Evolutionary conservation across 2,329 filamentous ascomycete genomes (phyloP).

Genomic region (Calonectria hongkongensis): DNA sequence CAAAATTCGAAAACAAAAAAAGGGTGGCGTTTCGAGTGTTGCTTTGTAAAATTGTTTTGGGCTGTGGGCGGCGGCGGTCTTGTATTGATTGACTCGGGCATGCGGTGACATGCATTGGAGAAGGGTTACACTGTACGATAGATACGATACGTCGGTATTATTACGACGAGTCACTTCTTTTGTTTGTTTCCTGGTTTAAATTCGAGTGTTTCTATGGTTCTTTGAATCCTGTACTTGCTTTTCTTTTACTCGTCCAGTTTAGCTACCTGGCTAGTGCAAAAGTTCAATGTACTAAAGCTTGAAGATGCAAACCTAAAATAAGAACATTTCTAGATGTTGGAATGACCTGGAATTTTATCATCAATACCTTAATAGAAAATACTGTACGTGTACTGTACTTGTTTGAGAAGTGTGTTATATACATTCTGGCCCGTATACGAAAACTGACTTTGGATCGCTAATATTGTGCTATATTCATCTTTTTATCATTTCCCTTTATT

Average conservation of each 20-base stretch:
- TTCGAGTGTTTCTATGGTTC: background rate
- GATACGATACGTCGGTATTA: constrained; percentile 33
- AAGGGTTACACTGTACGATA: constrained; percentile 42
- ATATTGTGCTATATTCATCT: background rate
- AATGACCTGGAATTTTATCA: too few species aligned
- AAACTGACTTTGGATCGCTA: background rate
- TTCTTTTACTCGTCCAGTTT: too few species aligned
- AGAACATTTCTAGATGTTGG: too few species aligned
- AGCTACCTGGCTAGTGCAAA: too few species aligned
- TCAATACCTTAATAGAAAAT: too few species aligned
- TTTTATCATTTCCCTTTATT: background rate
- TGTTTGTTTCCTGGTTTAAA: too few species aligned
- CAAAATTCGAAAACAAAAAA: constrained; percentile 45
- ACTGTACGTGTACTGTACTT: too few species aligned
- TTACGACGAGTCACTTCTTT: constrained; percentile 7
- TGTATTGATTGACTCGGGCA: constrained; percentile 28
- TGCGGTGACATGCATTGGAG: constrained; percentile 33
- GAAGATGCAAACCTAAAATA: too few species aligned
- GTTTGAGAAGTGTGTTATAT: background rate
- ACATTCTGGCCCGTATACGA: background rate
- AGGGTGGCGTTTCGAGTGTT: constrained; percentile 46
- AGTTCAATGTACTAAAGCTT: too few species aligned
- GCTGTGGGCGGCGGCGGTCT: constrained; percentile 7
- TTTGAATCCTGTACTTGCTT: background rate
- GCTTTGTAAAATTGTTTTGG: constrained; percentile 35